Evolutionary conservation across 306 rosid species (phyloP).

Genomic region (Styphnolobium japonicum): DNA sequence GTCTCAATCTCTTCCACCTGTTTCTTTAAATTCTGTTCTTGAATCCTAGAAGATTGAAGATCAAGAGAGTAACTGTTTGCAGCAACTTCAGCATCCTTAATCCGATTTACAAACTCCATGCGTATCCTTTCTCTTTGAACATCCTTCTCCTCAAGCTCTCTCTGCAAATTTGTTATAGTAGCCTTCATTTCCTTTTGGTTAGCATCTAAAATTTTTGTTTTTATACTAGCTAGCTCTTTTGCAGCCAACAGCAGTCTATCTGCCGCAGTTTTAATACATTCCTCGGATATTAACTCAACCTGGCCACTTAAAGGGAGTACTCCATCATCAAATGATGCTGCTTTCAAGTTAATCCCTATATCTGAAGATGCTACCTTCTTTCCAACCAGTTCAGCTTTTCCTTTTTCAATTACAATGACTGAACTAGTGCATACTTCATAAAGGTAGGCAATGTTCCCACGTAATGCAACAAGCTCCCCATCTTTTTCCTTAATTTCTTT

Average conservation of each 20-base stretch:
- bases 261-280: constrained; percentile 55
- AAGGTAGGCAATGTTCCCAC: constrained; percentile 52
- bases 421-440: constrained; percentile 63
- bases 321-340: constrained; percentile 22
- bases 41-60: constrained; percentile 64
- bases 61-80: constrained; percentile 53
- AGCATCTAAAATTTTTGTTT: constrained; percentile 57
- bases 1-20: constrained; percentile 47
- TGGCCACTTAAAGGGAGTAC: constrained; percentile 4
- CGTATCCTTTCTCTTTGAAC: constrained; percentile 75
- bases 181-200: constrained; percentile 75
- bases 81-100: constrained; percentile 81
- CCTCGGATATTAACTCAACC: constrained; percentile 55
- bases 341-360: constrained; percentile 20
- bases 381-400: constrained; percentile 67
- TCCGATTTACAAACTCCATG: constrained; percentile 80
- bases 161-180: constrained; percentile 64
- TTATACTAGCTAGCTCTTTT: constrained; percentile 58
- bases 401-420: constrained; percentile 50
- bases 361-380: constrained; percentile 38
- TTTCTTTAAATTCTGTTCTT: constrained; percentile 59
- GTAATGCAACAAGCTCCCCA: constrained; percentile 52
- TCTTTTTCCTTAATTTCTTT: constrained; percentile 58
- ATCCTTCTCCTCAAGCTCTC: constrained; percentile 93
- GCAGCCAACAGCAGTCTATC: constrained; percentile 61